A percentile compares a stretch with the other conserved stretches of the same genome.
phyloP scores from a whole-genome alignment of 495 filamentous ascomycete species.

The Margaritispora aquatica region DNA sequence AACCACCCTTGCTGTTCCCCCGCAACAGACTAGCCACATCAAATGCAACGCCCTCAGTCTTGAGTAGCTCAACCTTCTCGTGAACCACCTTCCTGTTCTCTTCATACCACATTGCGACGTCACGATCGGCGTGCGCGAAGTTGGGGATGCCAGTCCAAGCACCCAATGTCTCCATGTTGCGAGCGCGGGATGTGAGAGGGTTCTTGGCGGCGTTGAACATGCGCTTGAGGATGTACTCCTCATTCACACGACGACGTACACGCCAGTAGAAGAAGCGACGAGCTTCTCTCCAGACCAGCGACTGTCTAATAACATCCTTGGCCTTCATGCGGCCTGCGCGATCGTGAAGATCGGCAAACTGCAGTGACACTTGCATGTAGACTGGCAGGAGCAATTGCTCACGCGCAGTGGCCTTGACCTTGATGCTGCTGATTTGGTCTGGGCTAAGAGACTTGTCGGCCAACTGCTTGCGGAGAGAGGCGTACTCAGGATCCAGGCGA shows the following conservation, averaged over 20 bases:
- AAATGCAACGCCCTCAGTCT: conserved; percentile 65
- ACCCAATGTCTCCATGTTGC: conserved; percentile 61
- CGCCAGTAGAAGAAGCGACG: conserved; percentile 99
- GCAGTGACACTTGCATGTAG: conserved; percentile 86
- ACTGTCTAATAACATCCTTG: conserved; percentile 84
- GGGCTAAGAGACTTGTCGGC: conserved; percentile 59
- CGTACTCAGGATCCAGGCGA: conserved; percentile 80
- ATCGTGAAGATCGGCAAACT: conserved; percentile 97
- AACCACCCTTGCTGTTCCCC: conserved; percentile 62
- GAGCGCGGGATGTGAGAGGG: conserved; percentile 44
- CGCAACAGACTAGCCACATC: conserved; percentile 77
- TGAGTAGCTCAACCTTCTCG: conserved; percentile 72
- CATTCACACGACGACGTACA: conserved; percentile 90
- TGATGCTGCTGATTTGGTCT: conserved; percentile 70
- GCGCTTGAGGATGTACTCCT: conserved; percentile 90
- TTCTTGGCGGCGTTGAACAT: conserved; percentile 53
- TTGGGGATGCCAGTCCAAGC: conserved; percentile 70
- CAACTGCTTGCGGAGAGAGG: conserved; percentile 69
- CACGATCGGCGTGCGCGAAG: conserved; percentile 70
- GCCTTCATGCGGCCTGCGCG: conserved; percentile 96
- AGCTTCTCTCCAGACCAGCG: conserved; percentile 80
- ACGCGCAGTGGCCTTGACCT: conserved; percentile 78
- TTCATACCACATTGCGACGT: conserved; percentile 95
- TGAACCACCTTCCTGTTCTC: conserved; percentile 80
- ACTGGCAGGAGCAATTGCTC: conserved; percentile 87